These are phyloP conservation scores for Jackrogersella minutella DNA, from an alignment of 495 filamentous ascomycete genomes.

Conservation along the genomic window DNA sequence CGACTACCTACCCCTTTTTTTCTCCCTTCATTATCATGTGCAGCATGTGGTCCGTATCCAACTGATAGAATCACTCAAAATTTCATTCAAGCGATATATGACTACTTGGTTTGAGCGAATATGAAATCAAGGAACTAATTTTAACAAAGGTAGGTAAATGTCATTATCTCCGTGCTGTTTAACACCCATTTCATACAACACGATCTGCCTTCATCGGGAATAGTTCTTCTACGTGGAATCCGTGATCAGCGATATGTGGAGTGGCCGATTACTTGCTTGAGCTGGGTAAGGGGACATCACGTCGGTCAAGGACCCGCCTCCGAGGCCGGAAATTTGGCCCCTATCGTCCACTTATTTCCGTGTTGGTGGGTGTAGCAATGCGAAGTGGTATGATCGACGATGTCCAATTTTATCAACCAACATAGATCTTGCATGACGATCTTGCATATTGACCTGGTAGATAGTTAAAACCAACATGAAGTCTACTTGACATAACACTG, in stretches of 20 bases:
- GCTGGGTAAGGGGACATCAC: constrained; percentile 4
- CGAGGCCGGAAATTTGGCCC: constrained; percentile 2
- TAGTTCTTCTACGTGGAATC: background rate
- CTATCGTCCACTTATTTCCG: background rate
- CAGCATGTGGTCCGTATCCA: too few relatives aligned
- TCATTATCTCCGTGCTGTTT: background rate
- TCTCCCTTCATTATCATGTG: background rate
- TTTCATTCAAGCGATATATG: too few relatives aligned
- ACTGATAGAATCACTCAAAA: too few relatives aligned
- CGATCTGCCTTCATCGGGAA: background rate
- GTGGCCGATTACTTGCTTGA: background rate
- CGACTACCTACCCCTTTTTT: background rate
- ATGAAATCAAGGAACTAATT: too few relatives aligned
- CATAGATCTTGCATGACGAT: constrained; percentile 4
- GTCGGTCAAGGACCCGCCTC: constrained; percentile 1
- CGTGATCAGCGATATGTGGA: constrained; percentile 1
- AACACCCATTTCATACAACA: background rate
- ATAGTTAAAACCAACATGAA: background rate
- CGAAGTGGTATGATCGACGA: background rate
- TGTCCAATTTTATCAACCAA: background rate
- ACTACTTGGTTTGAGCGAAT: too few relatives aligned
- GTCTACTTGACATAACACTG: background rate
- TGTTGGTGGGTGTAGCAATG: background rate
- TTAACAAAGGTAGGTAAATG: background rate
- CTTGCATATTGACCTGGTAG: background rate